These are phyloP conservation scores for Ceratobasidium sp. DNA, from an alignment of 1,284 basidiomycete genomes.

Conservation along the genomic window DNA sequence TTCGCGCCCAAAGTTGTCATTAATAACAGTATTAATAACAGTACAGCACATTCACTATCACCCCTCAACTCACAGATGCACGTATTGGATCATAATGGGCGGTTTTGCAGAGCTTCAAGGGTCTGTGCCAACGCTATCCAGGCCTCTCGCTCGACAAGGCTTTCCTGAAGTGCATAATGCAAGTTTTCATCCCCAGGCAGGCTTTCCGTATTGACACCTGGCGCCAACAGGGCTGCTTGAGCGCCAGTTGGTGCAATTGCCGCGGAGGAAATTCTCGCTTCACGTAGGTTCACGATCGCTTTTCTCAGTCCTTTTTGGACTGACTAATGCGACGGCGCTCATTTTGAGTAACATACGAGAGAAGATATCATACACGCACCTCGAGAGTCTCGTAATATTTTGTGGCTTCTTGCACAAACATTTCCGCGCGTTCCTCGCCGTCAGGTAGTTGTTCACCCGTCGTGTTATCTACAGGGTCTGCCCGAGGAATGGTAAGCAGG, in stretches of 20 bases:
- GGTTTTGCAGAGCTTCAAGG: slow-evolving; percentile 49
- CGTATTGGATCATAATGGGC: neutral
- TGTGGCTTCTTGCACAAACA: slow-evolving; percentile 80
- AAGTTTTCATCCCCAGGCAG: slow-evolving; percentile 47
- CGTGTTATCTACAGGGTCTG: slow-evolving; percentile 66
- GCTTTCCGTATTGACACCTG: slow-evolving; percentile 28
- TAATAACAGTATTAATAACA: no score
- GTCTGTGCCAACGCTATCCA: slow-evolving; percentile 75
- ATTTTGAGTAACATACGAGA: slow-evolving; percentile 30
- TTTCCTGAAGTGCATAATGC: slow-evolving; percentile 72
- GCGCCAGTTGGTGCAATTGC: slow-evolving; percentile 81
- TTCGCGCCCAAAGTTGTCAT: no score
- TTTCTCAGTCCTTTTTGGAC: slow-evolving; percentile 77
- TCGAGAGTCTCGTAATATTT: slow-evolving; percentile 82
- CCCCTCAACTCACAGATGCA: no score
- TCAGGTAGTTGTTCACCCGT: slow-evolving; percentile 55
- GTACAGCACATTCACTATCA: no score
- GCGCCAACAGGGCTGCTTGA: slow-evolving; percentile 55
- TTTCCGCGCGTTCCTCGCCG: slow-evolving; percentile 79
- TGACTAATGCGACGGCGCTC: slow-evolving; percentile 52
- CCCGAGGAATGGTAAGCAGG: slow-evolving; percentile 76
- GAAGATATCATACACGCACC: slow-evolving; percentile 54
- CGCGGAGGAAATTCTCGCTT: slow-evolving; percentile 80
- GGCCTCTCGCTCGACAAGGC: slow-evolving; percentile 72
- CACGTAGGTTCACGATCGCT: slow-evolving; percentile 76